phyloP scores from a whole-genome alignment of 2,329 filamentous ascomycete species.

The Diaporthe helianthi region DNA sequence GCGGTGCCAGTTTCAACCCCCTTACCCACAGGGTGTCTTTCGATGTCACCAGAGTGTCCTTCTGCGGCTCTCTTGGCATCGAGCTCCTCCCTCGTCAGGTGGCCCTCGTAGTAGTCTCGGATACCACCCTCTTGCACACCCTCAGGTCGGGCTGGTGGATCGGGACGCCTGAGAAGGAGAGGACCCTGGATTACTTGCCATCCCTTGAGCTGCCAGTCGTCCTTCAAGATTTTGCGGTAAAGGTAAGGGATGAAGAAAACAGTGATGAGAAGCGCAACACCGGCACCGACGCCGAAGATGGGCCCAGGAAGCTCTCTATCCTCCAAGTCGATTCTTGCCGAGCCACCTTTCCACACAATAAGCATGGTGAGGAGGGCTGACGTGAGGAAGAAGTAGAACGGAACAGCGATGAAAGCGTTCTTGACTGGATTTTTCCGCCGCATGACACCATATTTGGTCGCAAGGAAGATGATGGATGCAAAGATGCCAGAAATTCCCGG shows the following conservation, averaged over 20 bases:
- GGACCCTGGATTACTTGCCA: conserved; percentile 62
- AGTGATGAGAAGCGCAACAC: conserved; percentile 54
- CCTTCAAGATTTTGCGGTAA: conserved; percentile 62
- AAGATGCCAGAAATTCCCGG: conserved; percentile 62
- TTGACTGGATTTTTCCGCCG: conserved; percentile 59
- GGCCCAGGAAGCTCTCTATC: conserved; percentile 58
- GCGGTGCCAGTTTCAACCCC: no score
- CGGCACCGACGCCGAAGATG: conserved; percentile 60
- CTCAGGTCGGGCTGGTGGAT: conserved; percentile 52
- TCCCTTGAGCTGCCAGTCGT: conserved; percentile 66
- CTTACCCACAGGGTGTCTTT: background rate
- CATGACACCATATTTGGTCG: conserved; percentile 65
- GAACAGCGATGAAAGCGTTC: conserved; percentile 59
- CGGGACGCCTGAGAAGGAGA: conserved; percentile 54
- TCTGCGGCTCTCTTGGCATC: conserved; percentile 46
- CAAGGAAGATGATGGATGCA: conserved; percentile 59
- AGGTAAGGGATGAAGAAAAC: conserved; percentile 66
- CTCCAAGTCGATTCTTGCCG: conserved; percentile 54
- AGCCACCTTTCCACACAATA: conserved; percentile 63
- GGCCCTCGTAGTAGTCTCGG: conserved; percentile 63
- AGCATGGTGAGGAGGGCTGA: conserved; percentile 64
- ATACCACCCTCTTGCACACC: conserved; percentile 49
- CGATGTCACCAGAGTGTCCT: background rate
- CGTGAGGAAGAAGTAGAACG: conserved; percentile 64
- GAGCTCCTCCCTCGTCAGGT: conserved; percentile 61